Base-by-base conservation (phyloP, 768 basidiomycete genomes). In the Dictyophora rubrovolvata region DNA sequence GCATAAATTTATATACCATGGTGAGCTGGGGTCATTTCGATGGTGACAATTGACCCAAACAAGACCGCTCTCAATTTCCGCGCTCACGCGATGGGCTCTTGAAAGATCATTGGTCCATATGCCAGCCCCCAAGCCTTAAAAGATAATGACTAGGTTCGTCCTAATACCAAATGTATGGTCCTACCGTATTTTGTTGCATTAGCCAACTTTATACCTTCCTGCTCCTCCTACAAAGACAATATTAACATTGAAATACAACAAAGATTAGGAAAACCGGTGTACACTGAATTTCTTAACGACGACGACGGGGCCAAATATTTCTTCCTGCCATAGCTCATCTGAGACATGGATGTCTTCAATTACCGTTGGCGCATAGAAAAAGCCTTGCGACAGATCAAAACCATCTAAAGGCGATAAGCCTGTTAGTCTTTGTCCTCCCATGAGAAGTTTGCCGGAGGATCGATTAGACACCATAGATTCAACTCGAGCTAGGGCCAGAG, bases 1-100 rank as follows among this genome's bases (percentile, higher is more conserved):
- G 21, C n/a, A n/a, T 18, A 56, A 55, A 46, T 35, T n/a, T 3
- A 68, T 79, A 42, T 67, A 89, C 90, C 91, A 93, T 46, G 91
- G 89, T 34, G 87, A 90, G 62, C 86, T 87, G 8, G 91, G 91
- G 66, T 93, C 89, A 64, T 93, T 93, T 50, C 90, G 79, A 66
- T 93, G 91, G 63, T 92, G 89, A 0, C 87, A 90, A 67, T 93
- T 93, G 37, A 92, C 80, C 91, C 91, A 93, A 49, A 88, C 86
- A 33, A 93, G 66, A 5, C 91, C 91, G 17, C 85, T 75, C 63
- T 93, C 77, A 36, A 93, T 83, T 35, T 74, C 73, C 53, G 77
- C 78, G 6, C 89, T 79, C 1, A 90, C 79, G 3, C 86, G 82
- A 67, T 92, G 89, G 10, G 86, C 89, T 57, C 83, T 76, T 0